A percentile compares a stretch with the other conserved stretches of the same genome.
These are phyloP conservation scores for Mortierella sp. DNA, from an alignment of 371 early-diverging fungal species.

Conservation along the genomic window DNA sequence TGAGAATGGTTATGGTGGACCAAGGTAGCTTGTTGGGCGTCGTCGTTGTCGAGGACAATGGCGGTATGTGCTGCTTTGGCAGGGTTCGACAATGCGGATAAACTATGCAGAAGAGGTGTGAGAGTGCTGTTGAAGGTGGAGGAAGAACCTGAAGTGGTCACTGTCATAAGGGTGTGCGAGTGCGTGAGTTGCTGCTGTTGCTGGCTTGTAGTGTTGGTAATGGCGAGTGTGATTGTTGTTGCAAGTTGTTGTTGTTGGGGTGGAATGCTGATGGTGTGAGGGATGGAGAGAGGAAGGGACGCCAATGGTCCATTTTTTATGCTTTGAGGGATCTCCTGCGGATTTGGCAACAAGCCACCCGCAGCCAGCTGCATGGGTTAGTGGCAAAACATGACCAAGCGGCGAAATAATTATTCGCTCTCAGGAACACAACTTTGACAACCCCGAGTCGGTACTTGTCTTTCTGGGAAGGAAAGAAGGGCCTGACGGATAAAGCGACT, in stretches of 20 bases:
- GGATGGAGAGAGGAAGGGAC: background rate
- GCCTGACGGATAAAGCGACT: too few species aligned
- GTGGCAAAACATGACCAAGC: background rate
- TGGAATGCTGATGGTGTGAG: background rate
- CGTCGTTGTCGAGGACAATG: background rate
- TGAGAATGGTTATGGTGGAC: background rate
- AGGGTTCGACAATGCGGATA: background rate
- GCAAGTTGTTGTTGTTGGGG: background rate
- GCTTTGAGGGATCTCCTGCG: background rate
- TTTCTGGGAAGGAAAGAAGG: background rate
- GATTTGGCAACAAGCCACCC: constrained; percentile 1
- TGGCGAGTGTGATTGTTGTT: background rate
- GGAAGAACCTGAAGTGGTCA: background rate
- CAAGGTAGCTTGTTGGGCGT: background rate
- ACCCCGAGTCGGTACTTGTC: background rate
- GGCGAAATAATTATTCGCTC: background rate
- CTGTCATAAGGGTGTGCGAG: background rate
- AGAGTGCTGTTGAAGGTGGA: too few species aligned
- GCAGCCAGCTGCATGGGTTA: background rate
- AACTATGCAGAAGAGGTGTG: background rate
- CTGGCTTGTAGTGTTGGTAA: background rate
- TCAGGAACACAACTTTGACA: background rate
- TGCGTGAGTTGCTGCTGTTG: background rate
- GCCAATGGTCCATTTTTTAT: background rate
- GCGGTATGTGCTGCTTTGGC: background rate